Conservation (phyloP, 345 rosid genomes). For the Combretum micranthum region DNA sequence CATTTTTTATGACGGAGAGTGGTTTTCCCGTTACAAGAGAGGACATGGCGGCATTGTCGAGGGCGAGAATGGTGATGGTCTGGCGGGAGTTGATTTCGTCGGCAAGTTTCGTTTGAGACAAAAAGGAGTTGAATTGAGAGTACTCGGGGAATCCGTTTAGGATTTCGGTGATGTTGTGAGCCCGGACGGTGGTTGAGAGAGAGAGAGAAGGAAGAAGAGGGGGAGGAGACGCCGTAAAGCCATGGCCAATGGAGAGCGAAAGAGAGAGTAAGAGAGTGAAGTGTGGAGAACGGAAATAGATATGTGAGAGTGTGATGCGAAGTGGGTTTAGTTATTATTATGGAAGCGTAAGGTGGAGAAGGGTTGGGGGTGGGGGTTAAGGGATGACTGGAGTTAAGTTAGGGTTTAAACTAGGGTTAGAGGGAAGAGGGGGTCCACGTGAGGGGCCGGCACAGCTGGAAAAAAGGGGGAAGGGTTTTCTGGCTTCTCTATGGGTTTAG, state of each 20-base stretch:
- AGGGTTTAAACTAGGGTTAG: conserved; percentile 15
- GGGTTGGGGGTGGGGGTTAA: conserved; percentile 2
- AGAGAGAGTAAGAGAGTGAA: conserved; percentile 5
- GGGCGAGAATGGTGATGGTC: conserved; percentile 70
- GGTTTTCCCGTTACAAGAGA: conserved; percentile 56
- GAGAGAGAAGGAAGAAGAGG: conserved; percentile 25
- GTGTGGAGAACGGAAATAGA: too few species aligned
- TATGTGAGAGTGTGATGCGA: too few species aligned
- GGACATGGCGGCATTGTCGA: conserved; percentile 76
- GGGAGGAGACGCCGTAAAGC: conserved; percentile 16
- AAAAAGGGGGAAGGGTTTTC: background rate
- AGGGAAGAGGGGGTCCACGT: conserved; percentile 3
- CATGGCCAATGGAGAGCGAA: conserved; percentile 20
- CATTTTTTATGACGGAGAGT: conserved; percentile 65
- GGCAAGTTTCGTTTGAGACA: conserved; percentile 64
- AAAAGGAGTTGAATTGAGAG: conserved; percentile 67
- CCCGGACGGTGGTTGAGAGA: conserved; percentile 18
- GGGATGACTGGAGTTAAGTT: conserved; percentile 4
- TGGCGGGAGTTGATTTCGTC: conserved; percentile 88
- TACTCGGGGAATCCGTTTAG: conserved; percentile 58
- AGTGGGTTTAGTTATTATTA: too few species aligned
- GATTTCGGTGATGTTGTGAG: conserved; percentile 75
- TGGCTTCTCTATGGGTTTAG: background rate
- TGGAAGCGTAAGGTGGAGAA: too few species aligned
- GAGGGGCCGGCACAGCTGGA: conserved; percentile 8